phyloP scores from a whole-genome alignment of 1,284 basidiomycete species.

The Rugosomyces carneus region DNA sequence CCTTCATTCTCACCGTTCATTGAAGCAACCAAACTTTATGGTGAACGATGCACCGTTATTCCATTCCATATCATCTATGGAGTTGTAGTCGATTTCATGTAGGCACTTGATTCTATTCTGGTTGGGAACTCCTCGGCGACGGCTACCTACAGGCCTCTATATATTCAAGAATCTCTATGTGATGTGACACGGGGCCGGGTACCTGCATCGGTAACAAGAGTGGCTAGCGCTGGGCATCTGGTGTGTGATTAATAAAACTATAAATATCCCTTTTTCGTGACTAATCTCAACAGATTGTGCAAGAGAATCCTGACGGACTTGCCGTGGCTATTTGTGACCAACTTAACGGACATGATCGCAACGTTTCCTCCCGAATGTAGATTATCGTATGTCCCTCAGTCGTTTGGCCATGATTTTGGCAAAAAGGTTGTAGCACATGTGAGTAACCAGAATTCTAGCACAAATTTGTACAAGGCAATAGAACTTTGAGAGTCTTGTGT shows the following conservation, averaged over 20 bases:
- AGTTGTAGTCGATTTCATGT: slow-evolving; percentile 31
- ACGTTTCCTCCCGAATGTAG: slow-evolving; percentile 13
- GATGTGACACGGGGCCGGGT: slow-evolving; percentile 30
- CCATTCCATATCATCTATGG: slow-evolving; percentile 40
- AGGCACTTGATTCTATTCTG: slow-evolving; percentile 15
- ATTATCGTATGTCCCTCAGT: not conserved
- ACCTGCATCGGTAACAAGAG: slow-evolving; percentile 33
- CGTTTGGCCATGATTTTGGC: not conserved
- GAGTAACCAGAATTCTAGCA: not conserved
- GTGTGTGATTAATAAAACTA: slow-evolving; percentile 20
- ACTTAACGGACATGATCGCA: slow-evolving; percentile 11
- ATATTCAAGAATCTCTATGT: slow-evolving; percentile 34
- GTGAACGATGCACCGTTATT: slow-evolving; percentile 25
- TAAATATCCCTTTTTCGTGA: not conserved
- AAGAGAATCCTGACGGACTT: slow-evolving; percentile 33
- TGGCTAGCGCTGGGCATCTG: slow-evolving; percentile 38
- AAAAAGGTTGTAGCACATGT: not conserved
- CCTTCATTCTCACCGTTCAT: slow-evolving; percentile 36
- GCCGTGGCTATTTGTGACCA: slow-evolving; percentile 25
- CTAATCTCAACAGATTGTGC: slow-evolving; percentile 27
- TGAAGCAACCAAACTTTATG: slow-evolving; percentile 29
- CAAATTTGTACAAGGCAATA: too few relatives aligned
- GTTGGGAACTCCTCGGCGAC: not conserved
- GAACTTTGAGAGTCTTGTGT: too few relatives aligned
- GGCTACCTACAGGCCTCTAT: slow-evolving; percentile 26